phyloP scores from a whole-genome alignment of 371 early-diverging fungal species.

The Zychaea mexicana region DNA sequence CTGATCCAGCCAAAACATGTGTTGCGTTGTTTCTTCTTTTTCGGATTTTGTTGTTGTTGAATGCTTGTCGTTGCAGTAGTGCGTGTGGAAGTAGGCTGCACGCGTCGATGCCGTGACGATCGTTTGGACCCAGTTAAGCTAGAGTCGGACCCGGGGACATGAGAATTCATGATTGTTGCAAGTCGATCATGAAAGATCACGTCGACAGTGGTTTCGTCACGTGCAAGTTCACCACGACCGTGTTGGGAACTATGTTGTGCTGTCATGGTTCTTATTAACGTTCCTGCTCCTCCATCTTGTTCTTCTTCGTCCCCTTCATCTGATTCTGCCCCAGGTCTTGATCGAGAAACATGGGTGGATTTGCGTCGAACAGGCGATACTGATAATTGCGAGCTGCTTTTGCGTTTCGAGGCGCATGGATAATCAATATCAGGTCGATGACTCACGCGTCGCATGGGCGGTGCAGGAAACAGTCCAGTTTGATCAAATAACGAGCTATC shows the following conservation, averaged over 20 bases:
- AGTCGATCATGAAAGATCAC: constrained; percentile 25
- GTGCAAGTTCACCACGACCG: constrained; percentile 35
- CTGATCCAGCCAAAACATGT: background rate
- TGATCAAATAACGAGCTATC: background rate
- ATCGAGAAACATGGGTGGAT: background rate
- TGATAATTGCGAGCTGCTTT: background rate
- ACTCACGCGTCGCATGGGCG: constrained; percentile 9
- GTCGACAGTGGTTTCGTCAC: constrained; percentile 25
- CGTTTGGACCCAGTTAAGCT: constrained; percentile 5
- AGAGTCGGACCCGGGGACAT: constrained; percentile 24
- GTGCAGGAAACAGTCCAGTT: background rate
- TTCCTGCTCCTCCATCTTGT: too few species aligned
- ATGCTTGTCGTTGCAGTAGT: background rate
- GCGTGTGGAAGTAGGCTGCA: background rate
- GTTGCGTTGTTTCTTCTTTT: background rate
- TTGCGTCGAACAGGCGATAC: background rate
- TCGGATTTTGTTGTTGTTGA: background rate
- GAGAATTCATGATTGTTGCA: constrained; percentile 27
- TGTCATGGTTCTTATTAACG: background rate
- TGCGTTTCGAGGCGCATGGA: background rate
- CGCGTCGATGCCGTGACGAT: background rate
- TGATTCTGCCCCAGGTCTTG: background rate
- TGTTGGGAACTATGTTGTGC: constrained; percentile 19
- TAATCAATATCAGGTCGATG: constrained; percentile 13
- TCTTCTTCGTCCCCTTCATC: too few species aligned